phyloP scores from a whole-genome alignment of 2,329 filamentous ascomycete species.

The Arthrobotrys iridis region DNA sequence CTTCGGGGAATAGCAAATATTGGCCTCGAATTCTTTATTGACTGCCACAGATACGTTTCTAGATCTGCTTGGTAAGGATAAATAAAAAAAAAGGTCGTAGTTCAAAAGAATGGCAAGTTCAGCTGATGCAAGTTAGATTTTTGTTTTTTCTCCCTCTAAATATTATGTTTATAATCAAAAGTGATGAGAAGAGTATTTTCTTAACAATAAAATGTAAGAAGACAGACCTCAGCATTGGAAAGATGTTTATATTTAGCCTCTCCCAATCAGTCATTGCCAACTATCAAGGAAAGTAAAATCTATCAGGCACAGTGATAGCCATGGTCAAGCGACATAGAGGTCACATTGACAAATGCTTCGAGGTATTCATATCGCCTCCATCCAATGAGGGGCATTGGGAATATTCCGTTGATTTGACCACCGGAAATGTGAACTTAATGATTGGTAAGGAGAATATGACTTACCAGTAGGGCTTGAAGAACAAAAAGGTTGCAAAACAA shows the following conservation, averaged over 20 bases:
- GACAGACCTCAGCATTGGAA: background rate
- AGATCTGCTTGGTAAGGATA: background rate
- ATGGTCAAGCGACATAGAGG: conserved; percentile 19
- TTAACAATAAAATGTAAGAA: too few species aligned
- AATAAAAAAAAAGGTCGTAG: conserved; percentile 4
- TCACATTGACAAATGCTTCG: conserved; percentile 10
- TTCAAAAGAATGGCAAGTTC: background rate
- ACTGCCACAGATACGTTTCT: background rate
- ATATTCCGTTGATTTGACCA: background rate
- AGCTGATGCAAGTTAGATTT: background rate
- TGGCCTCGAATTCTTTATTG: background rate
- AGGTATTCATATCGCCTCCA: background rate
- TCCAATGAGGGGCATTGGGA: background rate
- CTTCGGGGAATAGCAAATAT: too few species aligned
- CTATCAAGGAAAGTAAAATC: conserved; percentile 18
- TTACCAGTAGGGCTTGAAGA: background rate
- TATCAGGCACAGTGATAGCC: conserved; percentile 8
- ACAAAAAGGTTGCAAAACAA: background rate
- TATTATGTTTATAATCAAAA: background rate
- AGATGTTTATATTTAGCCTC: conserved; percentile 7
- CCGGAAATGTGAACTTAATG: conserved; percentile 1
- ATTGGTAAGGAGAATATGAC: conserved; percentile 1
- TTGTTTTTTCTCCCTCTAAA: background rate
- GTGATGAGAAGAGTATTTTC: background rate
- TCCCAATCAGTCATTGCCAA: conserved; percentile 39